Evolutionary conservation across 176 grass and related monocot genomes (phyloP), one percentile per base, ranked within the genome.

Genomic region (Poa pratensis): DNA sequence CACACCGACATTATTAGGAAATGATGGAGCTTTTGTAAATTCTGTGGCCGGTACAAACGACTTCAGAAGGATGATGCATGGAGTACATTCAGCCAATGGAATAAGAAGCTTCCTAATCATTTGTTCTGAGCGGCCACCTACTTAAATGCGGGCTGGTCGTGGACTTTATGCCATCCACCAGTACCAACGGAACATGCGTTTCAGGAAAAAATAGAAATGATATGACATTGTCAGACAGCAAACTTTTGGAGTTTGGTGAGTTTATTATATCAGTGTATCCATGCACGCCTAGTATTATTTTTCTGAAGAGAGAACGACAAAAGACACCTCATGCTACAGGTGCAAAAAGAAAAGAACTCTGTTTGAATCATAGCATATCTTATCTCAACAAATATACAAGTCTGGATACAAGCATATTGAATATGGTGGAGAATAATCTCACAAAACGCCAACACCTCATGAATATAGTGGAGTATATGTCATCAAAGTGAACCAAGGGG

Each of bases 61-160:
- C 82, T 80, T 66, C 45, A 55, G 40, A 57, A 24, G 14, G 54
- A 67, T 27, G 67, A 35, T 30, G 30, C 30, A 45, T 57, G 60
- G 60, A 28, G 60, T 63, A 57, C 67, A 65, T 67, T 50, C 18
- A 75, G 49, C 35, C 82, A 68, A 28, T 80, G 49, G 69, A 49
- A 50, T 37, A 74, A 81, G 69, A 69, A 40, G 39, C 74, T 76
- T 86, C 76, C 22, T 60, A 17, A 77, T 51, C 61, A 62, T 69
- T 70, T 45, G 54, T 57, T 80, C 22, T 68, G 60, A 89, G 63
- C 50, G 68, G 59, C 59, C 81, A 20, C 48, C 24, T 84, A 74
- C 19, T 79, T 42, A 88, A 84, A 54, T 72, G 39, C 30, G 64
- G 69, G 50, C 76, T 85, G 9, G 82, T 80, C 67, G 76, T 80